Base-by-base conservation (phyloP, 2,329 filamentous ascomycete genomes). In the Ascomycota sp. region DNA sequence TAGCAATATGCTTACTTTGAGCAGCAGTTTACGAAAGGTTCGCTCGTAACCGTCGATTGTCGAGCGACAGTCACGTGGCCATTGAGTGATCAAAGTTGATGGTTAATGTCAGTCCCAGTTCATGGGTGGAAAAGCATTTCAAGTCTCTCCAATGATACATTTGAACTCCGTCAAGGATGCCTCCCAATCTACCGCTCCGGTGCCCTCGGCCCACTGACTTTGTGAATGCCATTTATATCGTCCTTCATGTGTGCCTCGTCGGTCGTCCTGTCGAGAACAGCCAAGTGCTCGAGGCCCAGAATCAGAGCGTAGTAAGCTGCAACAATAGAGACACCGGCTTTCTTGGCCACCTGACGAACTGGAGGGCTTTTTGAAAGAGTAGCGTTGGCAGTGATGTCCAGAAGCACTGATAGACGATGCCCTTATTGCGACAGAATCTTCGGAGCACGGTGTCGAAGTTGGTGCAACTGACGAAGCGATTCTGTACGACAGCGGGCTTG, bases 401-500 rank as follows among this genome's bases (percentile, higher is more conserved):
- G 40, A 67, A 70, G 7, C 57, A 50, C 46, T 69, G 63, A 40
- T 63, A 68, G 10, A 51, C 40, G 33, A 65, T 55, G 8, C 40
- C 44, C 22, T 44, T 39, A 15, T 46, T 39, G n/a, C 52, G 48
- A 33, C 59, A 65, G 34, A 57, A 61, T 1, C 53, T 50, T 15
- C 78, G 64, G 11, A 85, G 48, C 1, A 55, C 51, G 0, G 55
- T 51, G 36, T 85, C 79, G 40, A 65, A 77, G 3, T 46, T 43
- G 0, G 69, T 75, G 2, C 53, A 50, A 2, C 53, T 49, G 43
- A 74, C 66, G 50, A 89, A 81, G 2, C 76, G 65, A 43, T 89
- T 86, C 52, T 89, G 80, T 5, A 85, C 72, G 2, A 83, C 63
- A 2, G 63, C 57, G 1, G 58, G 58, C 35, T 52, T 54, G 25